Evolutionary conservation across 768 basidiomycete genomes (phyloP).

Genomic region (Leccinum rimulosum): DNA sequence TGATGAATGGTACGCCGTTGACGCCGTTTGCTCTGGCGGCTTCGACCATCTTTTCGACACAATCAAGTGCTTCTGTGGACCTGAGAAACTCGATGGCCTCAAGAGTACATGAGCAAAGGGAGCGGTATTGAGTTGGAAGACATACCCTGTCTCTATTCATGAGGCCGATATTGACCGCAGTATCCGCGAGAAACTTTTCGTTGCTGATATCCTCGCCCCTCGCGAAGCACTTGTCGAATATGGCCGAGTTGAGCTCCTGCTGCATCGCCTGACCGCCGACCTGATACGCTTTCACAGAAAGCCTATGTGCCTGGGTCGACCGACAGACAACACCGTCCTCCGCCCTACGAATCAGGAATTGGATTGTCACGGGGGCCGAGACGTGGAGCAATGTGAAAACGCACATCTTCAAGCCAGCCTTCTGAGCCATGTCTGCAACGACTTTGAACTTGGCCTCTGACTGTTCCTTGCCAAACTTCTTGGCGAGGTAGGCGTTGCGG

Average conservation of each 20-base stretch:
- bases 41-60: slow-evolving; percentile 40
- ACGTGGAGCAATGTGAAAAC: not conserved
- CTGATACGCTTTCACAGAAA: slow-evolving; percentile 43
- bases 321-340: slow-evolving; percentile 39
- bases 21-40: slow-evolving; percentile 44
- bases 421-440: slow-evolving; percentile 29
- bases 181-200: slow-evolving; percentile 33
- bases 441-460: slow-evolving; percentile 28
- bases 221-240: slow-evolving; percentile 43
- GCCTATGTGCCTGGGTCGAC: slow-evolving; percentile 43
- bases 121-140: not conserved
- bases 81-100: slow-evolving; percentile 42
- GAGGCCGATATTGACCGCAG: slow-evolving; percentile 40
- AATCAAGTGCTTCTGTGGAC: slow-evolving; percentile 38
- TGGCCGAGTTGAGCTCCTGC: slow-evolving; percentile 31
- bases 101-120: not conserved
- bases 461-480: slow-evolving; percentile 29
- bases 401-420: slow-evolving; percentile 26
- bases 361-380: not conserved
- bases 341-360: slow-evolving; percentile 22
- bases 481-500: slow-evolving; percentile 23
- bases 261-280: slow-evolving; percentile 42
- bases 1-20: slow-evolving; percentile 51
- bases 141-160: slow-evolving; percentile 39
- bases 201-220: slow-evolving; percentile 39